These are phyloP conservation scores for Citeromyces siamensis DNA, from an alignment of 1,139 yeast species.

Conservation along the genomic window DNA sequence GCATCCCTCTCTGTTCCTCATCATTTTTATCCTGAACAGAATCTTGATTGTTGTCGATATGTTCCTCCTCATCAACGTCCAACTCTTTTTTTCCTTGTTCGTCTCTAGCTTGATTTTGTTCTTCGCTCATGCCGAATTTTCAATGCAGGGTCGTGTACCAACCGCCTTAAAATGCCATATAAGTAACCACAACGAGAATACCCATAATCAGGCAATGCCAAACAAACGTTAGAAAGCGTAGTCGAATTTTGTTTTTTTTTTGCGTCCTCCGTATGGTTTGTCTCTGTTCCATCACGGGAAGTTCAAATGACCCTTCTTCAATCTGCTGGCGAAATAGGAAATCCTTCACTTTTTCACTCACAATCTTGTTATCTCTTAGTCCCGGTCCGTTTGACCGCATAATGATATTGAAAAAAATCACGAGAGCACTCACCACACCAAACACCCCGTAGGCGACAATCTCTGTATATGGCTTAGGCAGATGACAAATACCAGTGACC, in stretches of 20 bases:
- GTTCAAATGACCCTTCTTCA: no score
- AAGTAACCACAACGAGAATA: background rate
- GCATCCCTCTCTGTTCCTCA: background rate
- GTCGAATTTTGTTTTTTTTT: background rate
- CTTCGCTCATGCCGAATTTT: no score
- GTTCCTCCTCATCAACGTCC: background rate
- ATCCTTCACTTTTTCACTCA: background rate
- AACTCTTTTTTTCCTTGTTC: no score
- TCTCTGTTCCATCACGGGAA: background rate
- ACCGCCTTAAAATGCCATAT: no score
- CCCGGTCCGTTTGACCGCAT: background rate
- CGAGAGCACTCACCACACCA: constrained; percentile 20
- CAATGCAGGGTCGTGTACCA: no score
- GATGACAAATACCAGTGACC: constrained; percentile 24
- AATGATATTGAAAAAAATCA: constrained; percentile 4
- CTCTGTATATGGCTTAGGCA: constrained; percentile 36
- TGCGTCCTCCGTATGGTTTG: background rate
- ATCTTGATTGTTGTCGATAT: background rate
- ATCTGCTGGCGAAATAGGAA: background rate
- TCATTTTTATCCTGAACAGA: background rate
- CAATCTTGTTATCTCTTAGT: background rate
- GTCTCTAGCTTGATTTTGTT: no score
- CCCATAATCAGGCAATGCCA: constrained; percentile 1
- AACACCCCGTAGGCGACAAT: constrained; percentile 25
- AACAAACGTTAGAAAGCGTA: background rate